Evolutionary conservation across 768 basidiomycete genomes (phyloP), one percentile per base, ranked within the genome.

Genomic region (Leccinum sublutescens): DNA sequence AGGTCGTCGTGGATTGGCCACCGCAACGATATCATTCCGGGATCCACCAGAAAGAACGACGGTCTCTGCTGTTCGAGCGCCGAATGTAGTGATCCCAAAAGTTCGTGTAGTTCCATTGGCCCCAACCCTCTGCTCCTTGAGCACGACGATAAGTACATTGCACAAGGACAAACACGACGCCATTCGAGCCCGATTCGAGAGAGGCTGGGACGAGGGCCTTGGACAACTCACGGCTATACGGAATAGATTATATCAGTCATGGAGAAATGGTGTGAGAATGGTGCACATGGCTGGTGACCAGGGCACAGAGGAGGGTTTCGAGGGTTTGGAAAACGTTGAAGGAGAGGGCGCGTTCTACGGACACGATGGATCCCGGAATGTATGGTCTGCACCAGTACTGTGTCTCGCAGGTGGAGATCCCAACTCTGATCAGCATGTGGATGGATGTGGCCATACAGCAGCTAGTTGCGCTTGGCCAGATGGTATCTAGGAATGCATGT

Each of bases 171-270:
- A 69, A 23, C 76, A 80, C 55, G 71, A 69, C 8, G 68, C 65
- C 34, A 79, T 86, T 50, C 75, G 77, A 11, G 68, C 68, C 1
- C 81, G 83, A 61, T 91, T 89, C 64, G 77, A 77, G 66, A 76
- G 71, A 27, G 89, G 88, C 15, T 89, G 88, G 88, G 69, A 71
- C 2, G 81, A 85, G 62, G 88, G 87, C 4, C 64, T 89, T 50
- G 70, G 74, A 15, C 80, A 80, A 50, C 74, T 89, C 23, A 70
- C 69, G n/a, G 78, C 79, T n/a, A 79, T 77, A 14, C 78, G 81
- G 31, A 70, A 67, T 5, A 74, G 85, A 55, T 61, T 85, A 55
- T 65, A 66, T 52, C 72, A 78, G 61, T 84, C 81, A 29, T 81
- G 79, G 64, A 70, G 62, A 45, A 82, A 83, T 59, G 81, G 81